Conservation (phyloP, 768 basidiomycete species). For the Boletus sp. region DNA sequence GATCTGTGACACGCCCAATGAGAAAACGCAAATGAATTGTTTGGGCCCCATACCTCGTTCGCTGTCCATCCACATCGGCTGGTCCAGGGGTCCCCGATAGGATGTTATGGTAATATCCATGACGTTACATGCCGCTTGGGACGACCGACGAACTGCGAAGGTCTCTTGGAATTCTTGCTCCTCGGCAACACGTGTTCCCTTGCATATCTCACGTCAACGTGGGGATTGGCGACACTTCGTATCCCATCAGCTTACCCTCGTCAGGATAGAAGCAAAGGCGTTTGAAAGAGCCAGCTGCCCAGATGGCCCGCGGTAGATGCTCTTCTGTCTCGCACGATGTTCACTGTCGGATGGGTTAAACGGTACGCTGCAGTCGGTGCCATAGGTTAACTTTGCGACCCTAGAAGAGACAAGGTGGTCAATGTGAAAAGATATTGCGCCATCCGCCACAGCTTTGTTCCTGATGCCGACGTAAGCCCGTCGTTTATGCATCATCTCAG, state of each 20-base stretch:
- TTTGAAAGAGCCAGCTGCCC: conserved; percentile 39
- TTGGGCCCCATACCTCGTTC: conserved; percentile 26
- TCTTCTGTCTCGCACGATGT: conserved; percentile 36
- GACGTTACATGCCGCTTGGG: conserved; percentile 20
- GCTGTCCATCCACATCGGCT: conserved; percentile 34
- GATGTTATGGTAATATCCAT: conserved; percentile 26
- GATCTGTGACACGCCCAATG: conserved; percentile 17
- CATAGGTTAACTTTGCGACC: conserved; percentile 48
- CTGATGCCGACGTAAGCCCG: conserved; percentile 26
- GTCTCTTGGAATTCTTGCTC: conserved; percentile 42
- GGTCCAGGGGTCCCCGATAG: conserved; percentile 27
- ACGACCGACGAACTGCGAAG: conserved; percentile 31
- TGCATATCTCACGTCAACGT: background rate
- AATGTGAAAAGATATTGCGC: conserved; percentile 41
- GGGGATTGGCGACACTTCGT: background rate
- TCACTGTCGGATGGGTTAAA: conserved; percentile 38
- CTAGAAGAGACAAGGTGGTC: conserved; percentile 49
- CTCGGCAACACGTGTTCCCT: conserved; percentile 47
- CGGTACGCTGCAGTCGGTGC: conserved; percentile 36
- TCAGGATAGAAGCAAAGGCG: conserved; percentile 42
- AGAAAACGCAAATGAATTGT: background rate
- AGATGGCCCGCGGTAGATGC: conserved; percentile 33
- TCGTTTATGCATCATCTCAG: background rate
- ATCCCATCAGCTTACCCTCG: conserved; percentile 30
- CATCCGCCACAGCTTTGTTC: conserved; percentile 53